Evolutionary conservation across 345 rosid genomes (phyloP).

Genomic region (Psidium friedrichsthalianum): DNA sequence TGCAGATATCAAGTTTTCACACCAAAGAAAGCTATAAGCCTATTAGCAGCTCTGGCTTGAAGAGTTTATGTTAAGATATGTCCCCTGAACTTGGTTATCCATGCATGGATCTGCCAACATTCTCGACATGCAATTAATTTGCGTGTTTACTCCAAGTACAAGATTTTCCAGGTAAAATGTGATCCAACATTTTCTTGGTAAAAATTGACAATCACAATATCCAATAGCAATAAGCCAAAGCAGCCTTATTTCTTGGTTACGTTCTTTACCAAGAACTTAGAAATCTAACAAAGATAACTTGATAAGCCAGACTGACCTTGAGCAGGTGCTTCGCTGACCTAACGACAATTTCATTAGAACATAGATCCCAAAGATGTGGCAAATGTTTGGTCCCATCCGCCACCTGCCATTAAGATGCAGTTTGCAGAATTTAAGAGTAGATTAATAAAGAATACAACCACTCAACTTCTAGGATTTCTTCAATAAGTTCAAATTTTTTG

Average conservation of each 20-base stretch:
- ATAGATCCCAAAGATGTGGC: conserved; percentile 94
- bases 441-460: neutral
- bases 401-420: conserved; percentile 28
- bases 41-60: neutral
- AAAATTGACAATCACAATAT: neutral
- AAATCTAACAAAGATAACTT: neutral
- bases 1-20: neutral
- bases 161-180: neutral
- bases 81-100: neutral
- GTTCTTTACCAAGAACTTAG: neutral
- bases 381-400: conserved; percentile 87
- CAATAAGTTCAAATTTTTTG: neutral
- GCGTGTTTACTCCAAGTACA: neutral
- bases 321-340: conserved; percentile 90
- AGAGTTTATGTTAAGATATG: neutral
- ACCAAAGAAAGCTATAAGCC: neutral
- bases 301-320: conserved; percentile 47
- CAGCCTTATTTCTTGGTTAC: neutral
- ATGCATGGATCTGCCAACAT: neutral
- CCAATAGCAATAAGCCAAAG: neutral
- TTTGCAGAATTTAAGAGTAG: neutral
- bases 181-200: neutral
- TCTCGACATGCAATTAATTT: neutral
- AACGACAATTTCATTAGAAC: conserved; percentile 70
- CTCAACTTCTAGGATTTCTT: neutral